Evolutionary conservation across 2,329 filamentous ascomycete species (phyloP).

Genomic region (Exophiala mesophila): DNA sequence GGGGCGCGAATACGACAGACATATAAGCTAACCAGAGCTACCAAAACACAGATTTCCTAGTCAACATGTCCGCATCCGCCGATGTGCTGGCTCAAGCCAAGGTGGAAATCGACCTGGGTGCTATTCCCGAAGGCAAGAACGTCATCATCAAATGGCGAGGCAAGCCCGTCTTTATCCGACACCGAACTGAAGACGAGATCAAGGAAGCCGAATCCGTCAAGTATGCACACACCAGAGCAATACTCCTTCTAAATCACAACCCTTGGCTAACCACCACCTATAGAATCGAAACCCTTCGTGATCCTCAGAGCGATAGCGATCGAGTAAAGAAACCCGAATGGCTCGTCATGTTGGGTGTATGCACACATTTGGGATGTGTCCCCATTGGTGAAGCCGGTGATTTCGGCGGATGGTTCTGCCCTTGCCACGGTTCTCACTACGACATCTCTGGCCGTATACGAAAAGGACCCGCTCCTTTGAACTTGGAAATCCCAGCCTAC

Average conservation of each 20-base stretch:
- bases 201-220: slow-evolving; percentile 87
- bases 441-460: slow-evolving; percentile 98
- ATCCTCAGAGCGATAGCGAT: slow-evolving; percentile 84
- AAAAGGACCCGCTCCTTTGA: slow-evolving; percentile 94
- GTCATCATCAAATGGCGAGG: slow-evolving; percentile 99
- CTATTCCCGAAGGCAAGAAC: slow-evolving; percentile 99
- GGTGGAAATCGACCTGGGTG: slow-evolving; percentile 89
- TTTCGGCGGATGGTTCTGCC: slow-evolving; percentile 99
- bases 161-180: slow-evolving; percentile 99
- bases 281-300: slow-evolving; percentile 68
- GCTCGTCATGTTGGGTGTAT: slow-evolving; percentile 98
- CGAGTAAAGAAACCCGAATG: slow-evolving; percentile 98
- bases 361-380: slow-evolving; percentile 98
- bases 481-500: slow-evolving; percentile 91
- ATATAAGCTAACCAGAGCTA: slow-evolving; percentile 7
- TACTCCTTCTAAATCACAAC: too few relatives aligned
- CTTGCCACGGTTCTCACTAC: slow-evolving; percentile 99
- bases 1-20: background rate
- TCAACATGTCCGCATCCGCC: slow-evolving; percentile 99
- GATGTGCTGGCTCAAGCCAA: slow-evolving; percentile 99
- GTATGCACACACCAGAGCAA: slow-evolving; percentile 25
- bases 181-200: slow-evolving; percentile 91
- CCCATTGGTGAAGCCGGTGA: slow-evolving; percentile 98
- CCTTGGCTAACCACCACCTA: background rate
- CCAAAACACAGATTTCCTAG: slow-evolving; percentile 75